These are phyloP conservation scores for Cucurbita moschata DNA, from an alignment of 306 rosid species.

Conservation along the genomic window DNA sequence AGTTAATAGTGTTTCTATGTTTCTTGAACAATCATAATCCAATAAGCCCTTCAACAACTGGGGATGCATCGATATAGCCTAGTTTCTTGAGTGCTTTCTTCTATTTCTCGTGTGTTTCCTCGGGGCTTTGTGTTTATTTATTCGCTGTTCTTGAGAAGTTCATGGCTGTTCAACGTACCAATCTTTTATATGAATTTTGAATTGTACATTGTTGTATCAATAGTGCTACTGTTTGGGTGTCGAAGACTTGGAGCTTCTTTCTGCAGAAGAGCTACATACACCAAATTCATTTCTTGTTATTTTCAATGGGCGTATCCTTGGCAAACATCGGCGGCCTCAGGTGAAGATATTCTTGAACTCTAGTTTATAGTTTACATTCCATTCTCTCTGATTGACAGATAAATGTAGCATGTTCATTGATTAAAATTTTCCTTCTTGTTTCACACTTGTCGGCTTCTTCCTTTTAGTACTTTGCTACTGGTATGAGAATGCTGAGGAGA, in stretches of 20 bases:
- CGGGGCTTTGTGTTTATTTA: background rate
- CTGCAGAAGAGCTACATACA: conserved; percentile 82
- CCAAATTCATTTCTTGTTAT: conserved; percentile 77
- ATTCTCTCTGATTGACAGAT: background rate
- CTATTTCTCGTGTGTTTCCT: background rate
- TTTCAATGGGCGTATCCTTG: conserved; percentile 81
- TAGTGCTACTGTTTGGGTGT: conserved; percentile 68
- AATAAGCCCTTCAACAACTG: background rate
- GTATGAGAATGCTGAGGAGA: conserved; percentile 72
- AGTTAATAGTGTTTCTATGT: background rate
- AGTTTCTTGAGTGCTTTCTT: background rate
- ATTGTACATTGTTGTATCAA: conserved; percentile 10
- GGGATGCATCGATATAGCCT: background rate
- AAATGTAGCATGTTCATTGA: background rate
- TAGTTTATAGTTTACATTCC: background rate
- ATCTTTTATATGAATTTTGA: conserved; percentile 3
- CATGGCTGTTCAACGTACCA: background rate
- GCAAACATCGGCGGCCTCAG: conserved; percentile 88
- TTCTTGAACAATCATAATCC: background rate
- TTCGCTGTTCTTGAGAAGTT: background rate
- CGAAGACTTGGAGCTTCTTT: conserved; percentile 64
- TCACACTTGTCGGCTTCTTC: background rate
- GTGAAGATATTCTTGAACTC: conserved; percentile 15
- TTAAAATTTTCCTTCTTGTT: background rate
- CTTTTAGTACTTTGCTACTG: conserved; percentile 40